Evolutionary conservation across 345 rosid species (phyloP).

Genomic region (Cardamine chenopodiifolia): DNA sequence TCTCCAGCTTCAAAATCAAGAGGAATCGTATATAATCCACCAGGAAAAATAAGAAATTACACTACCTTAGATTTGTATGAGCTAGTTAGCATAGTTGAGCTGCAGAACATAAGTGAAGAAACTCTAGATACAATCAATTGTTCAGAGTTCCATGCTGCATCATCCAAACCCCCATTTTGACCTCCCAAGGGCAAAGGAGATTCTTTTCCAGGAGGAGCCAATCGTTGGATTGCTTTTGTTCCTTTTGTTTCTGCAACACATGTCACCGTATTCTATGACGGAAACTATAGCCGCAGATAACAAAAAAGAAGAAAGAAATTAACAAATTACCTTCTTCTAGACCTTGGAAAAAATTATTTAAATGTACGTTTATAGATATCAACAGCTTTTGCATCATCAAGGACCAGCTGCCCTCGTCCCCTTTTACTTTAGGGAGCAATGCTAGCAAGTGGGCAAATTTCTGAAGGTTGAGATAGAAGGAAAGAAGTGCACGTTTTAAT

Average conservation of each 20-base stretch:
- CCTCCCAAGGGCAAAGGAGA: slow-evolving; percentile 73
- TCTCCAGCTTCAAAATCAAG: neutral
- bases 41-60: neutral
- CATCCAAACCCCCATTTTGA: slow-evolving; percentile 47
- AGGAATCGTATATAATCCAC: neutral
- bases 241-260: slow-evolving; percentile 62
- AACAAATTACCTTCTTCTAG: slow-evolving; percentile 73
- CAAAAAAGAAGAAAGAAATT: slow-evolving; percentile 8
- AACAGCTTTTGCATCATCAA: slow-evolving; percentile 71
- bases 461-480: slow-evolving; percentile 50
- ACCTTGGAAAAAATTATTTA: slow-evolving; percentile 71
- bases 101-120: slow-evolving; percentile 61
- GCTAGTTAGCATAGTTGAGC: slow-evolving; percentile 67
- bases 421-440: slow-evolving; percentile 80
- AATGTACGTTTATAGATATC: slow-evolving; percentile 56
- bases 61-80: slow-evolving; percentile 73
- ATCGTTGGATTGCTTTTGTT: slow-evolving; percentile 57
- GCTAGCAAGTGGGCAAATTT: slow-evolving; percentile 76
- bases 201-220: slow-evolving; percentile 74
- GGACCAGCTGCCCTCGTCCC: slow-evolving; percentile 79
- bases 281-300: slow-evolving; percentile 19
- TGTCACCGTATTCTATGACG: slow-evolving; percentile 10
- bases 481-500: slow-evolving; percentile 10
- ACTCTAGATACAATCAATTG: slow-evolving; percentile 50
- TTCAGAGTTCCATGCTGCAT: slow-evolving; percentile 54